Base-by-base conservation (phyloP, 805 yeast species). In the Ogataea allantospora region DNA sequence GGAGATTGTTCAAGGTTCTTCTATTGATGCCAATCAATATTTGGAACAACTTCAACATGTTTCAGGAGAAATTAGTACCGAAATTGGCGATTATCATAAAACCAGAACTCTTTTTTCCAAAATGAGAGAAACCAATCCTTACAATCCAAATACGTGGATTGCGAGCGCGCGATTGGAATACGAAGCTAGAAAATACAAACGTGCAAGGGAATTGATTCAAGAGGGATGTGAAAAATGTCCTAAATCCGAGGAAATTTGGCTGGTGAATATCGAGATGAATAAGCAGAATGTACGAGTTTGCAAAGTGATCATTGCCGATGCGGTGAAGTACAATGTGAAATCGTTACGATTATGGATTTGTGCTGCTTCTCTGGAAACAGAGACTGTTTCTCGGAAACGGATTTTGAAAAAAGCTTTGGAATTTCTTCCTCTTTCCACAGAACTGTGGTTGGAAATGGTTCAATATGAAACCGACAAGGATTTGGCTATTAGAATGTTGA, bases 81-180 rank as follows among this genome's bases (percentile, higher is more conserved):
- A 60, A 27, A 48, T 74, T 25, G 85, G 79, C 4, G 89, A 85
- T 46, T 59, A 80, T 3, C 65, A 66, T 29, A 78, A 75, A 43
- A 77, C 80, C 24, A 64, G 93, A 24, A 53, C 68, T 2, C 65
- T 88, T 7, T 67, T 89, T 30, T 65, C 74, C n/a, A 80, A 88
- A 3, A 71, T 85, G 46, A 69, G 95, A 23, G 76, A 74, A 46
- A 65, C 87, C 0, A 83, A 86, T 50, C 96, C 97, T 0, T 60
- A 64, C 27, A 81, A 79, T 41, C 75, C 95, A 0, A 75, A 75
- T 32, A 85, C 83, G 4, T 91, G 96, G 95, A 83, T 91, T 15
- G 87, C 95, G 0, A 76, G 88, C 32, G 95, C 96, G 0, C 63
- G 87, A 31, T 56, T 88, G 7, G 98, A 91, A 54, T 83, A 77